These are phyloP conservation scores for Monsonia emarginata DNA, from an alignment of 441 rosid species.

Conservation along the genomic window DNA sequence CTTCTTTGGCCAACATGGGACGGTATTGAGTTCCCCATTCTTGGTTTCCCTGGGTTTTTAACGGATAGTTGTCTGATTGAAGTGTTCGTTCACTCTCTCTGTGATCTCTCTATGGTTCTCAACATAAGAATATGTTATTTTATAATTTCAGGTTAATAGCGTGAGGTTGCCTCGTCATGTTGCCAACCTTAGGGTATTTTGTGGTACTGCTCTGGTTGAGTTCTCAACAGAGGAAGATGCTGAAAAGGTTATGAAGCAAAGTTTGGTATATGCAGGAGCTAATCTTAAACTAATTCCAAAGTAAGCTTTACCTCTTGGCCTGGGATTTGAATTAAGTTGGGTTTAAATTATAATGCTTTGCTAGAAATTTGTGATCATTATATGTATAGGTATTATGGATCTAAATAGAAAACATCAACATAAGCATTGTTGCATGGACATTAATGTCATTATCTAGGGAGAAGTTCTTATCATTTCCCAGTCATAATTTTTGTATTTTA, in stretches of 20 bases:
- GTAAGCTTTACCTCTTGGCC: conserved; percentile 19
- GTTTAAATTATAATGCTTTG: not conserved
- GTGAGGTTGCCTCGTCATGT: conserved; percentile 49
- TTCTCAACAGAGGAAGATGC: conserved; percentile 38
- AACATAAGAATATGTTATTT: not conserved
- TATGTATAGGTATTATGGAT: not conserved
- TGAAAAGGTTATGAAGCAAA: conserved; percentile 26
- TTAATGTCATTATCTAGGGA: not conserved
- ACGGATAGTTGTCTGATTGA: not conserved
- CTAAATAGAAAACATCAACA: not conserved
- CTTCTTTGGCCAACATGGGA: conserved; percentile 34
- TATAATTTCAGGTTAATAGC: conserved; percentile 35
- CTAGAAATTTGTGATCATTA: not conserved
- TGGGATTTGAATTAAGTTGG: not conserved
- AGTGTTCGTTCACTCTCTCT: not conserved
- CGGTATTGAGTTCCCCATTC: conserved; percentile 19
- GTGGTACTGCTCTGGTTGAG: conserved; percentile 49
- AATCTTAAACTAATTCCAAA: conserved; percentile 32
- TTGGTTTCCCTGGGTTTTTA: not conserved
- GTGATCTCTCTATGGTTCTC: not conserved
- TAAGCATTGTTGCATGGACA: not conserved
- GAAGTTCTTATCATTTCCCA: too few species aligned
- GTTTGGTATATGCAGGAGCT: conserved; percentile 34
- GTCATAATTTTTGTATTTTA: too few species aligned
- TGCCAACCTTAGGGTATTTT: conserved; percentile 33